Percentiles rank a stretch among this genome's conserved stretches.
phyloP scores from a whole-genome alignment of 108 stramenopile genomes.

The Schizochytrium sp. region DNA sequence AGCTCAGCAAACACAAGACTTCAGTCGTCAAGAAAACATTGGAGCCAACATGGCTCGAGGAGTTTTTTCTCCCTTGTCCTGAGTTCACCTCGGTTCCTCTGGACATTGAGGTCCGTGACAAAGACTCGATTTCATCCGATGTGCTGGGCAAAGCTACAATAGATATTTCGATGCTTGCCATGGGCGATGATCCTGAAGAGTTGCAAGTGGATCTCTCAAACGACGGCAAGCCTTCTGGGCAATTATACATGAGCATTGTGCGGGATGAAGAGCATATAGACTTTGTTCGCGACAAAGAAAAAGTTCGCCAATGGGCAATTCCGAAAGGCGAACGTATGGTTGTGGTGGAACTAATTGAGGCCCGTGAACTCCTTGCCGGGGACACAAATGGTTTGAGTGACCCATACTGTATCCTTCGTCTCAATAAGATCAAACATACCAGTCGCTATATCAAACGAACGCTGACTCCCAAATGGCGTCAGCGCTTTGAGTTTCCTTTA shows the following conservation, averaged over 20 bases:
- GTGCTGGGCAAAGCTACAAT: constrained; percentile 9
- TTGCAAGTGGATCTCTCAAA: constrained; percentile 30
- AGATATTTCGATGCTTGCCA: background rate
- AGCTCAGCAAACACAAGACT: constrained; percentile 50
- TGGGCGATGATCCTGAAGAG: background rate
- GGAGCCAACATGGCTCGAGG: constrained; percentile 38
- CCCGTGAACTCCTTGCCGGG: constrained; percentile 8
- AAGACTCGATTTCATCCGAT: constrained; percentile 24
- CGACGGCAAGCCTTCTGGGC: background rate
- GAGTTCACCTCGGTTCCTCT: constrained; percentile 1
- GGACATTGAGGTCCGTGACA: constrained; percentile 50
- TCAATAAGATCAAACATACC: constrained; percentile 49
- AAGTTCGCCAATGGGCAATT: background rate
- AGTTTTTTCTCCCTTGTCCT: constrained; percentile 38
- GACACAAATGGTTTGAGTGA: constrained; percentile 49
- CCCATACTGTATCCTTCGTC: background rate
- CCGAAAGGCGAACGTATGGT: constrained; percentile 3
- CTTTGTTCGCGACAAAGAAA: background rate
- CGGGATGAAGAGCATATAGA: background rate
- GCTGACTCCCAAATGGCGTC: constrained; percentile 46
- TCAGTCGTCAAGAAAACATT: constrained; percentile 44
- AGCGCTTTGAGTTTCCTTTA: constrained; percentile 43
- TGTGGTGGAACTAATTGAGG: constrained; percentile 50
- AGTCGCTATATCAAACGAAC: background rate
- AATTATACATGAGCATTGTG: background rate